Base-by-base conservation (phyloP, 805 yeast genomes). In the Yueomyces sinensis region DNA sequence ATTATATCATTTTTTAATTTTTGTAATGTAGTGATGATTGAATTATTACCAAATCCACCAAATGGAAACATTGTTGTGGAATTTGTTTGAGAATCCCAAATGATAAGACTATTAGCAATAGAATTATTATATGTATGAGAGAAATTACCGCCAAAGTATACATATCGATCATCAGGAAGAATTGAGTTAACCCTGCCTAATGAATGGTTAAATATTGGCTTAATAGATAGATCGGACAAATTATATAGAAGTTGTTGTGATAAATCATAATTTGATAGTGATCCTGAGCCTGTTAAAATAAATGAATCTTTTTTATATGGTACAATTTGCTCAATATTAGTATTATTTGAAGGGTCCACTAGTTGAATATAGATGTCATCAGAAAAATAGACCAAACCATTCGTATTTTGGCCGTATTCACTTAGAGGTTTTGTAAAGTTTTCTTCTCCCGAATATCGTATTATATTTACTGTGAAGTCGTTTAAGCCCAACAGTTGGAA, bases 81-180 rank as follows among this genome's bases (percentile, higher is more conserved):
- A 16, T 63, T 45, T 3, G 66, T 44, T 1, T 66, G 42, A 13
- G 59, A 47, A 54, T 82, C 67, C 66, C 82, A 89, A 4, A 74
- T 57, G 9, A 81, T 76, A 0, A 72, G 80, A 33, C 84, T 39
- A 34, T 49, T 43, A 3, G 44, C 44, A 3, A 33, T 36, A 47
- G 6, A 75, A 58, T 32, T 63, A 31, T 59, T 53, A 13, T 13
- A 11, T 37, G 70, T 63, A 50, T 63, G 75, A 5, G 64, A 52
- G 43, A 89, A 72, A 39, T 71, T 66, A 16, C 98, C 98, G 9
- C 96, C 98, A 32, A 82, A 68, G 48, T 82, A 84, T 0, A 83
- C 66, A 17, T 71, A 37, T 17, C 68, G 56, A 24, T 58, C 52
- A 55, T 76, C 76, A 36, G 74, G 70, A 29, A 61, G 59, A 1